Evolutionary conservation across 2,329 filamentous ascomycete genomes (phyloP).

Genomic region (Penicillium sp.): DNA sequence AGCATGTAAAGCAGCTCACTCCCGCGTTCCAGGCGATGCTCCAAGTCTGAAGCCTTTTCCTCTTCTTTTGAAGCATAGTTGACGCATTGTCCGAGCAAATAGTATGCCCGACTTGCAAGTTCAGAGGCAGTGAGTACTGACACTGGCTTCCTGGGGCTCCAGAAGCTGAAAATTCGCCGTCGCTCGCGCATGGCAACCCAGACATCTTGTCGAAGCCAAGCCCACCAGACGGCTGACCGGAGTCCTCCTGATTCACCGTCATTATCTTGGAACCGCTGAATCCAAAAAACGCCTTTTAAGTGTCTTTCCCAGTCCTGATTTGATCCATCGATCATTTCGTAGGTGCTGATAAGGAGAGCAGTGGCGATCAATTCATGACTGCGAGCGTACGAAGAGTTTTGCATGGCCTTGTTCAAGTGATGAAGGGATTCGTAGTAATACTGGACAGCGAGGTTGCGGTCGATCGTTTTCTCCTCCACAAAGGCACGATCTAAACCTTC

Average conservation of each 20-base stretch:
- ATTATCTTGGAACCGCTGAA: conserved; percentile 62
- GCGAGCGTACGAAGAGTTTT: conserved; percentile 58
- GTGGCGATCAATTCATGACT: conserved; percentile 61
- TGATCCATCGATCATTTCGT: conserved; percentile 65
- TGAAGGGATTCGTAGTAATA: conserved; percentile 65
- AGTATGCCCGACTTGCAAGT: conserved; percentile 55
- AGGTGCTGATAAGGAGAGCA: conserved; percentile 61
- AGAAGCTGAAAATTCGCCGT: conserved; percentile 58
- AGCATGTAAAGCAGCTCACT: conserved; percentile 50
- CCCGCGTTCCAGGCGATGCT: conserved; percentile 47
- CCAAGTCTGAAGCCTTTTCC: conserved; percentile 42
- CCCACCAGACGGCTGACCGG: conserved; percentile 63
- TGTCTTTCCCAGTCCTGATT: conserved; percentile 62
- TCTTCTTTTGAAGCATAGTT: conserved; percentile 60
- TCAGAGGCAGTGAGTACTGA: conserved; percentile 54
- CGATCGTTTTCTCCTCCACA: conserved; percentile 20
- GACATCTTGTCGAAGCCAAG: conserved; percentile 65
- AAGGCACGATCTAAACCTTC: neutral
- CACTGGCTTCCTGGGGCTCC: conserved; percentile 54
- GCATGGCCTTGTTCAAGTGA: conserved; percentile 61
- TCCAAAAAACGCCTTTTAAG: conserved; percentile 66
- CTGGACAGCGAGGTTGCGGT: conserved; percentile 45
- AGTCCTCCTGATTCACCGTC: conserved; percentile 60
- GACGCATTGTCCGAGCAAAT: conserved; percentile 57
- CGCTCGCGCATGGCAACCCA: conserved; percentile 64